A percentile compares a stretch with the other conserved stretches of the same genome.
Conservation (phyloP, 495 filamentous ascomycete genomes). For the Daldinia decipiens region DNA sequence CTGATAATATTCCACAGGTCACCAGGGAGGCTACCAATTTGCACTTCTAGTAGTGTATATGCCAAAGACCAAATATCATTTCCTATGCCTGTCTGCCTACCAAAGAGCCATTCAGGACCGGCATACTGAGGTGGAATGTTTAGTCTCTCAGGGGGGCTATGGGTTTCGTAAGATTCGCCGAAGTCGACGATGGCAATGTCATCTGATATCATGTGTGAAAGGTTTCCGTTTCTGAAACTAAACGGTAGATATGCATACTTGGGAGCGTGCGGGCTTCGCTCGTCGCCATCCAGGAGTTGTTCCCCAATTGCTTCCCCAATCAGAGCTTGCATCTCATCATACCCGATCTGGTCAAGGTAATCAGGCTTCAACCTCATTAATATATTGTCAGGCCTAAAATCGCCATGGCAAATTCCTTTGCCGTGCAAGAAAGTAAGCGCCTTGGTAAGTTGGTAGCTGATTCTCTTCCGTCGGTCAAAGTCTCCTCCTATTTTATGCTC, state of each 20-base stretch:
- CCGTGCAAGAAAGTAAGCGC: background rate
- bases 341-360: background rate
- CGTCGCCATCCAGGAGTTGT: background rate
- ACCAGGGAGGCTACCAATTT: background rate
- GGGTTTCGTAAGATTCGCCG: background rate
- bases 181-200: background rate
- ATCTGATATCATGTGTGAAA: background rate
- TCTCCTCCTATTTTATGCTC: background rate
- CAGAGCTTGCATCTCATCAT: constrained; percentile 1
- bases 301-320: background rate
- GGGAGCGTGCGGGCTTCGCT: background rate
- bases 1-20: background rate
- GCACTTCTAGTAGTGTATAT: background rate
- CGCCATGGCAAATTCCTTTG: background rate
- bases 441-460: background rate
- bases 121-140: background rate
- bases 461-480: background rate
- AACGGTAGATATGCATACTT: background rate
- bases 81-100: background rate
- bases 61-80: background rate
- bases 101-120: background rate
- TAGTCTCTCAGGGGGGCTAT: background rate
- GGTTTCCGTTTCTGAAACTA: background rate
- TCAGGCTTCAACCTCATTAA: background rate
- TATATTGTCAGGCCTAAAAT: constrained; percentile 2